phyloP scores from a whole-genome alignment of 495 filamentous ascomycete species.

The Amphirosellinia nigrospora region DNA sequence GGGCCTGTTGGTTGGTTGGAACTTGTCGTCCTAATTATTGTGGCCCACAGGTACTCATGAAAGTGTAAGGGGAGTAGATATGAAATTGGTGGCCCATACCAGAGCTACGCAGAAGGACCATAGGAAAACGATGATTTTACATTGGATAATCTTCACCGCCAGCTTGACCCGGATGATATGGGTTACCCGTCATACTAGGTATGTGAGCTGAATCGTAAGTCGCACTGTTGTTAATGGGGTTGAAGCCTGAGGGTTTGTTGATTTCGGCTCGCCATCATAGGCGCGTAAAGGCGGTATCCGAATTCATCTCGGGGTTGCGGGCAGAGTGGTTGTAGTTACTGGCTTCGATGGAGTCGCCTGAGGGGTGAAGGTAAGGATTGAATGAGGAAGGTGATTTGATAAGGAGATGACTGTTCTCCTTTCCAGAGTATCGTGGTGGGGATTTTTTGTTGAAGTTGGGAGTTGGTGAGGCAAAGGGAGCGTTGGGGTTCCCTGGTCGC shows the following conservation, averaged over 20 bases:
- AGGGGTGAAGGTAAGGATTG: conserved; percentile 41
- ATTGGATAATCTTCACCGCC: conserved; percentile 27
- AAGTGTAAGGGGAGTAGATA: background rate
- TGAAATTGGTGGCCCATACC: background rate
- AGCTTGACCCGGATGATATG: conserved; percentile 20
- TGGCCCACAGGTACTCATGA: background rate
- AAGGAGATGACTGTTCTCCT: conserved; percentile 33
- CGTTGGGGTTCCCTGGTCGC: conserved; percentile 39
- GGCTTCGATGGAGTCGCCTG: conserved; percentile 39
- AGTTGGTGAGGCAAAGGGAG: conserved; percentile 33
- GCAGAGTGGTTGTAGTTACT: conserved; percentile 51
- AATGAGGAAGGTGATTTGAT: conserved; percentile 31
- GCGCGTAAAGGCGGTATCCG: conserved; percentile 39
- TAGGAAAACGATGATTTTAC: background rate
- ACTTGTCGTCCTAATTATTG: background rate
- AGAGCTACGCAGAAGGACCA: background rate
- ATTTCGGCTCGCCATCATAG: conserved; percentile 42
- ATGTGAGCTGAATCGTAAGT: conserved; percentile 35
- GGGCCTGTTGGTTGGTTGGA: background rate
- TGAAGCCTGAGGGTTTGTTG: conserved; percentile 33
- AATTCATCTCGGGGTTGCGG: conserved; percentile 43
- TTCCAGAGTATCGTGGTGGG: conserved; percentile 27
- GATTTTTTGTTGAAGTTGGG: conserved; percentile 30
- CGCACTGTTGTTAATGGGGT: conserved; percentile 35
- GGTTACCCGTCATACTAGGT: conserved; percentile 24